A percentile compares a stretch with the other conserved stretches of the same genome.
phyloP scores from a whole-genome alignment of 148 eudicot species.

The Cornus controversa region DNA sequence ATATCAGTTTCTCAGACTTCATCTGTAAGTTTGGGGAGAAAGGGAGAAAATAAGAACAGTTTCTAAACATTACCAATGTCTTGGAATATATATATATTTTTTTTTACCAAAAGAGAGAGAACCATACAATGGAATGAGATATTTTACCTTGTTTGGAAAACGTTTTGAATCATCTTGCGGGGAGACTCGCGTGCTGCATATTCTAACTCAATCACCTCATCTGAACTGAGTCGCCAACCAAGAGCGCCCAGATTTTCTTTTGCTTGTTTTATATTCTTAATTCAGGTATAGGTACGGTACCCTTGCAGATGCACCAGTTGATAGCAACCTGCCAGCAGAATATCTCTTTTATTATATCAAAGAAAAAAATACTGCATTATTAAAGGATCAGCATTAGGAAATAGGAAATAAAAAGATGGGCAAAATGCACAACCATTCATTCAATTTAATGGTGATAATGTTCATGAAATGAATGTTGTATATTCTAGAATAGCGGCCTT shows the following conservation, averaged over 20 bases:
- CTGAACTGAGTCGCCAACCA: conserved; percentile 72
- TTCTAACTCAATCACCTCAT: conserved; percentile 69
- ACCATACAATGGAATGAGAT: neutral
- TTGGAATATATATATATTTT: neutral
- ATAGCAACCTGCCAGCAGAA: conserved; percentile 65
- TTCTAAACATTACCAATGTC: neutral
- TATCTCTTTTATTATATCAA: neutral
- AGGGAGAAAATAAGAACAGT: neutral
- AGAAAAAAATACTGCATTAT: conserved; percentile 1
- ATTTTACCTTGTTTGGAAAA: conserved; percentile 77
- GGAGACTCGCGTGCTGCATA: conserved; percentile 70
- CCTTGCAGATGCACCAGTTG: conserved; percentile 95
- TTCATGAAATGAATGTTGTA: neutral
- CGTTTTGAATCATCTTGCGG: conserved; percentile 76
- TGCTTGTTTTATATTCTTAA: conserved; percentile 74
- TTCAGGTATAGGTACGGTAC: conserved; percentile 89
- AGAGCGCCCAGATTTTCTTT: conserved; percentile 83
- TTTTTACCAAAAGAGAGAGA: neutral
- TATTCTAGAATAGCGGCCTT: neutral
- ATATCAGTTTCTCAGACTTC: neutral
- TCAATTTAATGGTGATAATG: neutral
- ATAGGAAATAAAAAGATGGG: neutral
- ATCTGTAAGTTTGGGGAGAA: neutral
- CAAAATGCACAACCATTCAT: neutral
- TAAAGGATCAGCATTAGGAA: neutral